Conservation (phyloP, 2,329 filamentous ascomycete genomes). For the Gnomoniopsis sp. region DNA sequence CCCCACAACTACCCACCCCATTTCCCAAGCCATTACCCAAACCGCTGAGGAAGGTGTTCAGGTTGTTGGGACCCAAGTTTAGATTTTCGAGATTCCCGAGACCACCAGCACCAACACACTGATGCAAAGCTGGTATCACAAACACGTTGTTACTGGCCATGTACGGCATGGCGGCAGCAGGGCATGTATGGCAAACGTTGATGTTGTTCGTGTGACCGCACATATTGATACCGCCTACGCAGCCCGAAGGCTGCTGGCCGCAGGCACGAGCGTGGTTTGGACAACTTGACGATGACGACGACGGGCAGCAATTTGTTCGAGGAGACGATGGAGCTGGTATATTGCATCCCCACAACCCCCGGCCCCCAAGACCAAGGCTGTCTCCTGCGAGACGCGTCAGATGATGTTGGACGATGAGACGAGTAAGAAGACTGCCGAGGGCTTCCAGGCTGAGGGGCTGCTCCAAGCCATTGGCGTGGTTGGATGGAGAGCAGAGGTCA, state of each 20-base stretch:
- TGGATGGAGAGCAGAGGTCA: neutral
- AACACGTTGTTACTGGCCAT: constrained; percentile 15
- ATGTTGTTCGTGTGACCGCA: neutral
- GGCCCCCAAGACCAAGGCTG: constrained; percentile 1
- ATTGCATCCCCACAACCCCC: constrained; percentile 11
- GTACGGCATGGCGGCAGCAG: constrained; percentile 8
- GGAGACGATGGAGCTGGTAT: neutral
- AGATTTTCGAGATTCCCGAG: neutral
- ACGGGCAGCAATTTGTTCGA: neutral
- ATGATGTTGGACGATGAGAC: constrained; percentile 14
- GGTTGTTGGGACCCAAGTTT: constrained; percentile 4
- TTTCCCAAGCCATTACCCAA: neutral
- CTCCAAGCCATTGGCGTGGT: neutral
- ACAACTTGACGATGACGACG: neutral
- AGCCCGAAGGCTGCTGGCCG: neutral
- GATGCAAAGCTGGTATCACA: constrained; percentile 5
- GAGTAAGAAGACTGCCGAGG: constrained; percentile 9
- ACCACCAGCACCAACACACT: neutral
- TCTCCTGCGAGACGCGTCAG: constrained; percentile 10
- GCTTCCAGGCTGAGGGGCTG: neutral
- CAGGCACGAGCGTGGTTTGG: neutral
- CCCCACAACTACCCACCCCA: too few species aligned
- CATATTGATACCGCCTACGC: neutral
- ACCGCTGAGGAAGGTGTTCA: constrained; percentile 9
- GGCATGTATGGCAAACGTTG: constrained; percentile 14